Evolutionary conservation across 2,329 filamentous ascomycete species (phyloP).

Genomic region (Talaromyces rugulosus): DNA sequence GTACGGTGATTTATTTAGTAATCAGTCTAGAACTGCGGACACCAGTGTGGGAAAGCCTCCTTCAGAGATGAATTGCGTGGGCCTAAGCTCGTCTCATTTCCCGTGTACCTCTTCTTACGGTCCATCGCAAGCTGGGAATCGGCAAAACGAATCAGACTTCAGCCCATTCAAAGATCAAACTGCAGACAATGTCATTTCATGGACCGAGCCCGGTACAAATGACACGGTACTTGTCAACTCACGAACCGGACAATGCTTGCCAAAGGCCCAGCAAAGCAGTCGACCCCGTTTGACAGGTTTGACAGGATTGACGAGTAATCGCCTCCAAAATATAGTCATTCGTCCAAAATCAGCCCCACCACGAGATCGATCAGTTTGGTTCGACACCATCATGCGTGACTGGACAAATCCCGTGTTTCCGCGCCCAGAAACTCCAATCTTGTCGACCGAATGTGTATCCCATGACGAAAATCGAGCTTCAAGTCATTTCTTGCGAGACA

Average conservation of each 20-base stretch:
- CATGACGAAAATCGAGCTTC: not conserved
- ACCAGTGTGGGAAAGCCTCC: not conserved
- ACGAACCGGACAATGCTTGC: constrained; percentile 30
- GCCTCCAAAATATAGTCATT: constrained; percentile 5
- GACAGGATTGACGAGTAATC: constrained; percentile 11
- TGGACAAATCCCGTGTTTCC: constrained; percentile 78
- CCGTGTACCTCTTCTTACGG: not conserved
- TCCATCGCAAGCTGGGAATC: not conserved
- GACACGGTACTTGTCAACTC: constrained; percentile 28
- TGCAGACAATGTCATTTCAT: constrained; percentile 37
- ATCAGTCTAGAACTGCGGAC: not conserved
- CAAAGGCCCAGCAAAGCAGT: constrained; percentile 12
- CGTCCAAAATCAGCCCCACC: constrained; percentile 18
- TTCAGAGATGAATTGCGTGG: not conserved
- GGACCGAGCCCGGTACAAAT: constrained; percentile 59
- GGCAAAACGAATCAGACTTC: not conserved
- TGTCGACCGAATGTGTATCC: constrained; percentile 15
- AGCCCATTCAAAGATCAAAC: not conserved
- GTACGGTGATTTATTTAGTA: not conserved
- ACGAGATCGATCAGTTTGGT: constrained; percentile 45
- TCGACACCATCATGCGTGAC: constrained; percentile 55
- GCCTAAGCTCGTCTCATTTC: not conserved
- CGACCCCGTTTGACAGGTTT: constrained; percentile 16
- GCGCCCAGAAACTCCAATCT: constrained; percentile 42
- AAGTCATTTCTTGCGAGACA: not conserved